Percentiles rank a stretch among this genome's conserved stretches.
These are phyloP conservation scores for Phytophthora hybrid DNA, from an alignment of 352 stramenopile species.

Conservation along the genomic window DNA sequence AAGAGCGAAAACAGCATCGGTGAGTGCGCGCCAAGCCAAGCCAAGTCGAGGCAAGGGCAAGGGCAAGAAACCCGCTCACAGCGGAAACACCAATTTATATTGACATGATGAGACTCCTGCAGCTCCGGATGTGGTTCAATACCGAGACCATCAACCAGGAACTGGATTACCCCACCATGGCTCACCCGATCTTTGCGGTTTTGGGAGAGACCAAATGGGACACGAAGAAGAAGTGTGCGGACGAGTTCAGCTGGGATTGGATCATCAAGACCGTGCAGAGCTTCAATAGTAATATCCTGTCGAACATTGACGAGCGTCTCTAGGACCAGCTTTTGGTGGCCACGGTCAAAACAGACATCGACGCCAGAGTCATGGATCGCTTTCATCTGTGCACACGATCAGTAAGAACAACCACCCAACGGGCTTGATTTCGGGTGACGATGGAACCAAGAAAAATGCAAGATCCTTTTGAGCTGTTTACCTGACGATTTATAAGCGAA, in stretches of 20 bases:
- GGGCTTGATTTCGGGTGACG: slow-evolving; percentile 7
- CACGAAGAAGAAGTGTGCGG: slow-evolving; percentile 10
- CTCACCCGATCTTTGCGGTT: slow-evolving; percentile 15
- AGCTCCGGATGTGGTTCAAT: not conserved
- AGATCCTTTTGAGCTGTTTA: slow-evolving; percentile 19
- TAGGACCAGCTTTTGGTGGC: slow-evolving; percentile 14
- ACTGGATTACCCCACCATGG: not conserved
- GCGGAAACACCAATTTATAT: not conserved
- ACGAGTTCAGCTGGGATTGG: slow-evolving; percentile 23
- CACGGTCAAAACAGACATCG: slow-evolving; percentile 9
- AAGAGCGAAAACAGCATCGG: not conserved
- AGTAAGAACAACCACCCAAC: slow-evolving; percentile 15
- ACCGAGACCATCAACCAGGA: slow-evolving; percentile 1
- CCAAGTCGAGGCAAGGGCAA: slow-evolving; percentile 6
- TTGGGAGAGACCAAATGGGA: slow-evolving; percentile 19
- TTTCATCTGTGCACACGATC: slow-evolving; percentile 26
- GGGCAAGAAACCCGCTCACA: slow-evolving; percentile 17
- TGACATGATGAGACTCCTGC: not conserved
- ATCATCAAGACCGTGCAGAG: slow-evolving; percentile 8
- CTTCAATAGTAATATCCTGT: slow-evolving; percentile 16
- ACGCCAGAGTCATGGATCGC: slow-evolving; percentile 21
- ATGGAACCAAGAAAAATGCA: slow-evolving; percentile 22
- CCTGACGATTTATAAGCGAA: slow-evolving; percentile 4
- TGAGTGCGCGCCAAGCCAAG: slow-evolving; percentile 3
- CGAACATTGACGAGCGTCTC: slow-evolving; percentile 19